These are phyloP conservation scores for Pseudocercospora fijiensis DNA, from an alignment of 2,329 filamentous ascomycete genomes.

Conservation along the genomic window DNA sequence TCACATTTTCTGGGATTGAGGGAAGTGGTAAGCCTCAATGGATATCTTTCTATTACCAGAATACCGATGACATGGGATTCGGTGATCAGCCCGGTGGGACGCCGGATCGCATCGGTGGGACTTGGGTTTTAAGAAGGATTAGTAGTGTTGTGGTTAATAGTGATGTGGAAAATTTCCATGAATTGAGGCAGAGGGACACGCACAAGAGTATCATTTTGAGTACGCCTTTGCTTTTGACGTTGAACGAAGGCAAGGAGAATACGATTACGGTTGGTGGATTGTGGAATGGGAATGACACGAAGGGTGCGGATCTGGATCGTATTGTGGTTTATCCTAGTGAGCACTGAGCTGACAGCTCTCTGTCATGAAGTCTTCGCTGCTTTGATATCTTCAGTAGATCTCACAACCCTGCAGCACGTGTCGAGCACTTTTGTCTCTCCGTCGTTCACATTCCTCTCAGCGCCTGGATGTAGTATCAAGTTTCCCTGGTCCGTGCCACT, in stretches of 20 bases:
- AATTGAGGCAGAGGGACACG: conserved; percentile 55
- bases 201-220: conserved; percentile 62
- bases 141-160: conserved; percentile 61
- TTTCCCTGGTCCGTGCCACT: too few species aligned
- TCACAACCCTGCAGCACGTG: too few species aligned
- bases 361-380: too few species aligned
- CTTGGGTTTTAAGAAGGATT: conserved; percentile 60
- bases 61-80: conserved; percentile 62
- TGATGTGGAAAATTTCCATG: conserved; percentile 50
- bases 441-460: too few species aligned
- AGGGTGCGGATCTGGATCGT: conserved; percentile 59
- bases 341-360: too few species aligned
- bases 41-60: conserved; percentile 60
- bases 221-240: conserved; percentile 55
- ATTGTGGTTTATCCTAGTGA: conserved; percentile 62
- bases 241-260: conserved; percentile 58
- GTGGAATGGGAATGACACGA: conserved; percentile 56
- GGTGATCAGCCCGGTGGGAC: conserved; percentile 54
- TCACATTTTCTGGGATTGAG: conserved; percentile 52
- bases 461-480: too few species aligned
- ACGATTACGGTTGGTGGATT: conserved; percentile 60
- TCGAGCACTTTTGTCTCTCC: too few species aligned
- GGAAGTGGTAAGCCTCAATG: conserved; percentile 55
- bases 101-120: conserved; percentile 60
- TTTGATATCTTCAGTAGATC: too few species aligned